Conservation (phyloP, 2,329 filamentous ascomycete species). For the Sarocladiaceae sp. region DNA sequence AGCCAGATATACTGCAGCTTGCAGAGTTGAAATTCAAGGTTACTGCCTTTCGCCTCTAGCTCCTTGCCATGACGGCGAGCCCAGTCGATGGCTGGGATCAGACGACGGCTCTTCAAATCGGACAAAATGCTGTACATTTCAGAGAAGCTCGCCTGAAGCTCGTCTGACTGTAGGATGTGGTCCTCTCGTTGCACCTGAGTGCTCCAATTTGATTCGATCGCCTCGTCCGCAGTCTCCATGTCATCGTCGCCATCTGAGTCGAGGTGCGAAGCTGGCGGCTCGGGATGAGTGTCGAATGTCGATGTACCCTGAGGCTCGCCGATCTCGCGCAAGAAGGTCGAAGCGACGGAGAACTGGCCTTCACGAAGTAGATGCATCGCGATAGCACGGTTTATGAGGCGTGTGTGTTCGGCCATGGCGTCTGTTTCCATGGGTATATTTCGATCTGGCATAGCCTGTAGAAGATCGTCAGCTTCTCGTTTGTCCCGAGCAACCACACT, state of each 20-base stretch:
- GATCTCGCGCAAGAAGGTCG: conserved; percentile 73
- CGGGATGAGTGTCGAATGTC: conserved; percentile 2
- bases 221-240: conserved; percentile 22
- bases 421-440: conserved; percentile 76
- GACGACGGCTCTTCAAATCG: conserved; percentile 68
- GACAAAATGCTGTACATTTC: conserved; percentile 89
- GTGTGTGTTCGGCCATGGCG: conserved; percentile 68
- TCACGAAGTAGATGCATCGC: conserved; percentile 95
- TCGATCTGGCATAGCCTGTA: conserved; percentile 39
- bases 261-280: conserved; percentile 12
- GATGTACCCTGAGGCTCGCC: conserved; percentile 23
- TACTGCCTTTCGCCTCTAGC: conserved; percentile 79
- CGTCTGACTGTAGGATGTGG: conserved; percentile 16
- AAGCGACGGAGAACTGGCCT: conserved; percentile 85
- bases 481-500: not conserved
- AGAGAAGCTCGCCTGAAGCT: conserved; percentile 72
- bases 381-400: conserved; percentile 86
- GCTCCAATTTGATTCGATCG: conserved; percentile 15
- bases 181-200: conserved; percentile 29
- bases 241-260: conserved; percentile 29
- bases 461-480: conserved; percentile 15
- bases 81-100: conserved; percentile 84
- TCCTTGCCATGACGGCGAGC: conserved; percentile 65
- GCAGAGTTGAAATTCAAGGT: conserved; percentile 91
- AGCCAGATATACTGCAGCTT: conserved; percentile 87